Base-by-base conservation (phyloP, 2,329 filamentous ascomycete genomes). In the Fusarium incarnatum region DNA sequence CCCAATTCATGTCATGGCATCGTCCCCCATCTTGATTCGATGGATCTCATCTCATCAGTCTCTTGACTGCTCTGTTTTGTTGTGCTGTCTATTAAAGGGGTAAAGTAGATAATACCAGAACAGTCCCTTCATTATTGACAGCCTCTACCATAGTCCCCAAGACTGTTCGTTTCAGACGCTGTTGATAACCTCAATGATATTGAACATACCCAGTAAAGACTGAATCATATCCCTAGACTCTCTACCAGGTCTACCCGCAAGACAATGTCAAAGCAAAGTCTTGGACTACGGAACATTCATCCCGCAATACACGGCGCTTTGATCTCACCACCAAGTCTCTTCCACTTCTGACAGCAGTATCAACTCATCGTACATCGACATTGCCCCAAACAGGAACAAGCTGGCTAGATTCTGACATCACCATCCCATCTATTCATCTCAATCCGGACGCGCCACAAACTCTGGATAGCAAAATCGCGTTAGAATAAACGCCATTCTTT, bases 401-500 rank as follows among this genome's bases (percentile, higher is more conserved):
- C 18, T 13, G 49, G 27, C 44, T 45, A 52, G 40, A 68, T 22
- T 16, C 58, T 58, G 56, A 67, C 64, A 56, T 63, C 65, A 55
- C 27, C 22, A 47, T 40, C 22, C n/a, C 32, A 67, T 27, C 23
- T 41, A 15, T 34, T 46, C 49, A 48, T 44, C 62, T 54, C 22
- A 48, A 70, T 67, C 67, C 53, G 67, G 67, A 28, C 41, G 30
- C 56, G 67, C 67, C 67, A 67, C 67, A 50, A 70, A 67, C 67
- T 27, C 59, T 64, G 48, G 34, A 37, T 12, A 20, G 28, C 18
- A 45, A 27, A n/a, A 41, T 30, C 23, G 37, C 20, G 52, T 57
- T 41, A 58, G 41, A 41, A 11, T 12, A 27, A 15, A 63, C 55
- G 56, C 49, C 48, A 53, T 70, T 20, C 25, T 23, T 40, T 12